Percentiles rank a stretch among this genome's conserved stretches.
Conservation (phyloP, 352 stramenopile species). For the Globisporangium alternatum region DNA sequence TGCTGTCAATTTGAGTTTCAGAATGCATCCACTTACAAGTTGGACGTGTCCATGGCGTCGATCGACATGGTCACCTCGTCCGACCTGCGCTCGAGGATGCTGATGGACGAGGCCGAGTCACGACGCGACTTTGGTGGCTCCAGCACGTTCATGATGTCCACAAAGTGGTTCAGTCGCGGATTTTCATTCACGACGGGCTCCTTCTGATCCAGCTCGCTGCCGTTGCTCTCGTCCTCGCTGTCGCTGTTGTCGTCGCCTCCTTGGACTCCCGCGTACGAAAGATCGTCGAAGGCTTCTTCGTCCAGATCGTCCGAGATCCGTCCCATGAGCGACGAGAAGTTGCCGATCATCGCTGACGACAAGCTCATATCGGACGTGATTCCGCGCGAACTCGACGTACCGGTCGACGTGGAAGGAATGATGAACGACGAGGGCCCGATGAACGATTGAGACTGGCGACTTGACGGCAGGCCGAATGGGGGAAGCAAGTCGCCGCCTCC, state of each 20-base stretch:
- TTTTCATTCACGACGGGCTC: background rate
- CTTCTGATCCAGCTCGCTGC: slow-evolving; percentile 18
- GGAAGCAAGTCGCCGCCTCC: slow-evolving; percentile 20
- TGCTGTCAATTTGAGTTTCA: background rate
- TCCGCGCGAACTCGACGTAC: slow-evolving; percentile 24
- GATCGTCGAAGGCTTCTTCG: slow-evolving; percentile 39
- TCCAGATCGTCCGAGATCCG: slow-evolving; percentile 55
- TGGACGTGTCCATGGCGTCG: slow-evolving; percentile 22
- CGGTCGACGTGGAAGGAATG: background rate
- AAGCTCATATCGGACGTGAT: slow-evolving; percentile 64
- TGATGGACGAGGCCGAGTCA: slow-evolving; percentile 21
- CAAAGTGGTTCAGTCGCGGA: slow-evolving; percentile 14
- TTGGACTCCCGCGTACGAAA: slow-evolving; percentile 19
- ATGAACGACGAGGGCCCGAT: slow-evolving; percentile 24
- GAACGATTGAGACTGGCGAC: slow-evolving; percentile 45
- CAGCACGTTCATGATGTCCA: slow-evolving; percentile 11
- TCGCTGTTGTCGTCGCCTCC: slow-evolving; percentile 18
- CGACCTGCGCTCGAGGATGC: slow-evolving; percentile 22
- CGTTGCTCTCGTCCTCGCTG: slow-evolving; percentile 22
- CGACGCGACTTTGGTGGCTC: slow-evolving; percentile 5
- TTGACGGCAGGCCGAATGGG: slow-evolving; percentile 34
- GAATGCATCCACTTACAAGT: slow-evolving; percentile 7
- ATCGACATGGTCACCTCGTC: slow-evolving; percentile 19
- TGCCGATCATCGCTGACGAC: slow-evolving; percentile 69
- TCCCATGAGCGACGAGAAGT: slow-evolving; percentile 64